Evolutionary conservation across 2,329 filamentous ascomycete species (phyloP).

Genomic region (Geoglossum cookeanum): DNA sequence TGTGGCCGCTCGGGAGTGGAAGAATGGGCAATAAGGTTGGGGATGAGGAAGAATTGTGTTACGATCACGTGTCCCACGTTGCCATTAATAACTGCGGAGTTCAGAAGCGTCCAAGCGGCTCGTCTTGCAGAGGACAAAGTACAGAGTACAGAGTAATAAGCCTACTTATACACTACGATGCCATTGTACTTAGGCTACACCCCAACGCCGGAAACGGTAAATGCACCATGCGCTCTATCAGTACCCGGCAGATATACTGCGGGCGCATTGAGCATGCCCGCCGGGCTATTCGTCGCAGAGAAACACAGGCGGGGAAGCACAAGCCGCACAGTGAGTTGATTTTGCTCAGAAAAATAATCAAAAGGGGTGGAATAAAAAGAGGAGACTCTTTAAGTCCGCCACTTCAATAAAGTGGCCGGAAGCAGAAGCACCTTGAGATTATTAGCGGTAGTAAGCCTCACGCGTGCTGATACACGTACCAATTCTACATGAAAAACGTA

Average conservation of each 20-base stretch:
- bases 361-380: not conserved
- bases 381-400: not conserved
- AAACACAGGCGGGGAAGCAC: not conserved
- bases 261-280: not conserved
- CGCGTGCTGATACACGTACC: not conserved
- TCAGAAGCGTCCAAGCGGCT: no score
- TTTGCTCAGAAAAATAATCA: not conserved
- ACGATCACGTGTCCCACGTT: not conserved
- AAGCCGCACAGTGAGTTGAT: not conserved
- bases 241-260: not conserved
- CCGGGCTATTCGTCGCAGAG: not conserved
- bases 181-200: not conserved
- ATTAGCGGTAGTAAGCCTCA: not conserved
- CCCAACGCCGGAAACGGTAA: not conserved
- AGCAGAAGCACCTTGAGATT: not conserved
- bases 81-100: no score
- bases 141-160: no score
- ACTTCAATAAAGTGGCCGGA: not conserved
- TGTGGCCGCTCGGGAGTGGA: conserved; percentile 4
- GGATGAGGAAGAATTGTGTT: not conserved
- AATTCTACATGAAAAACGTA: not conserved
- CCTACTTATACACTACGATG: not conserved
- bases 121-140: no score
- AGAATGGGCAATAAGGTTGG: not conserved
- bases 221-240: not conserved